Evolutionary conservation across 2,329 filamentous ascomycete genomes (phyloP), one percentile per base, ranked within the genome.

Genomic region (Alternaria arbusti): DNA sequence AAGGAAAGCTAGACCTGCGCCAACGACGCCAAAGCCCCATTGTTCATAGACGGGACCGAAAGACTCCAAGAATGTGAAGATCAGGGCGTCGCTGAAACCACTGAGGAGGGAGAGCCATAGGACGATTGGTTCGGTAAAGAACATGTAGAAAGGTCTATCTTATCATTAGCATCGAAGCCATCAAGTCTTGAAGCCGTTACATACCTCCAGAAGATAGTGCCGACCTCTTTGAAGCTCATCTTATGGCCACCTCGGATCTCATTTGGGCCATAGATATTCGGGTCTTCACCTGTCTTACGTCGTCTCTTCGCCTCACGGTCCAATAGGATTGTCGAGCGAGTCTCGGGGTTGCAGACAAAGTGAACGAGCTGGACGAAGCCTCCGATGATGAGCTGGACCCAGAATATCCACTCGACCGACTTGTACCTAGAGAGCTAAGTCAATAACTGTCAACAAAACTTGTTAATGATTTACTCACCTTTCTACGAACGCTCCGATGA

Each of bases 311-410:
- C 92, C 62, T 93, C 91, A 2, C 84, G 84, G 80, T 94, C 90
- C 83, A 96, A 88, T 82, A 95, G 85, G 63, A 93, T 87, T 4
- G 89, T 92, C 1, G 88, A 86, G 54, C 91, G 84, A 1, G 92
- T 95, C 79, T 96, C 92, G 2, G 91, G 91, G 5, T 95, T 92
- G 8, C 88, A 84, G 52, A 91, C 72, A 45, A 90, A 80, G 75
- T 94, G 91, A 5, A 91, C 73, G 5, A 87, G 17, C 74, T 94
- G 91, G 4, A 92, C 87, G 46, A 87, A 84, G 6, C 81, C 89
- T 17, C 92, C 92, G 57, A 95, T 89, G 69, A 94, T 93, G 66
- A 95, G 86, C 79, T 94, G 91, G 58, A 94, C 89, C 91, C 92
- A 95, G 76, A 94, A 94, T 56, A 85, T 87, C 61, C 62, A 94